Evolutionary conservation across 2,329 filamentous ascomycete genomes (phyloP).

Genomic region (Cordyceps farinosa): DNA sequence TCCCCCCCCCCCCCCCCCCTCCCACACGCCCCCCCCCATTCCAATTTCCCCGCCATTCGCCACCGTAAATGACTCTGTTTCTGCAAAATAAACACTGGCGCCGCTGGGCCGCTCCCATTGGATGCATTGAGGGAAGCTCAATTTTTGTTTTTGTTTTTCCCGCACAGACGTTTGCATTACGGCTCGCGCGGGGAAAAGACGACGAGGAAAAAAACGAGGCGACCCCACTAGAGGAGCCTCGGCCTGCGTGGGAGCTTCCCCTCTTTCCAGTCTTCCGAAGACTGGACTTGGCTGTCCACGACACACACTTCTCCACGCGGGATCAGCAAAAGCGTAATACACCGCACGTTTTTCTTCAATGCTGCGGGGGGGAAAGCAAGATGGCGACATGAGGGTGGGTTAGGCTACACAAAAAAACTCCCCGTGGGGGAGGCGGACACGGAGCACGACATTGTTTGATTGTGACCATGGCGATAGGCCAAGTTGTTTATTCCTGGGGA

Average conservation of each 20-base stretch:
- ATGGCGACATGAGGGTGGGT: neutral
- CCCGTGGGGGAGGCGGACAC: neutral
- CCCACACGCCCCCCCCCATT: neutral
- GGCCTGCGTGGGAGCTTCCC: constrained; percentile 9
- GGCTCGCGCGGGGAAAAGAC: neutral
- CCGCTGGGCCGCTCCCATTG: neutral
- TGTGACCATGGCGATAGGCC: neutral
- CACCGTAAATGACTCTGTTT: neutral
- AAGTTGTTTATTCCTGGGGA: constrained; percentile 9
- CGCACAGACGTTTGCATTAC: constrained; percentile 9
- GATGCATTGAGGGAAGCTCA: neutral
- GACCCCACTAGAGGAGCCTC: neutral
- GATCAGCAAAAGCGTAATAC: constrained; percentile 5
- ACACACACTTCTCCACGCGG: neutral
- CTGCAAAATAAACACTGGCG: too few relatives aligned
- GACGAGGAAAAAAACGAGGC: neutral
- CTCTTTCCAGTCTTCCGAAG: constrained; percentile 6
- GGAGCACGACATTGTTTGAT: neutral
- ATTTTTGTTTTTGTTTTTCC: neutral
- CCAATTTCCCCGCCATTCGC: neutral
- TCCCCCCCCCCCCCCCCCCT: too few relatives aligned
- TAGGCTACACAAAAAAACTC: neutral
- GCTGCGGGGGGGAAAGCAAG: neutral
- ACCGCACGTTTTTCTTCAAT: neutral
- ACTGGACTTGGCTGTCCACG: neutral